These are phyloP conservation scores for Kitagawia praeruptora DNA, from an alignment of 129 eudicot genomes.

Conservation along the genomic window DNA sequence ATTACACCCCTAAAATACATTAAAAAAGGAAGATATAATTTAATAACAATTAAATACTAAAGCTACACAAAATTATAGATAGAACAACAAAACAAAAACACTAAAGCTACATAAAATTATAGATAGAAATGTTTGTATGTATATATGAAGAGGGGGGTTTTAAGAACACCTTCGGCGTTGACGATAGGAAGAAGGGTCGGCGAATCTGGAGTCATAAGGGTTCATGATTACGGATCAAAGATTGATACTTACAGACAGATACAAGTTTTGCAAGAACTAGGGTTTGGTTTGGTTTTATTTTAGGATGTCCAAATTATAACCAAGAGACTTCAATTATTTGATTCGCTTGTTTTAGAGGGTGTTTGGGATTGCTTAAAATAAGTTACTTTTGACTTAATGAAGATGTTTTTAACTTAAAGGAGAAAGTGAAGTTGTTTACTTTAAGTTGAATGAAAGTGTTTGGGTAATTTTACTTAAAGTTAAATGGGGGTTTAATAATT, in stretches of 20 bases:
- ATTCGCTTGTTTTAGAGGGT: too few relatives aligned
- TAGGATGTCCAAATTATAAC: not conserved
- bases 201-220: constrained; percentile 59
- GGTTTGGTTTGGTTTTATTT: not conserved
- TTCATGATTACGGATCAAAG: not conserved
- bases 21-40: not conserved
- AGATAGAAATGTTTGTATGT: not conserved
- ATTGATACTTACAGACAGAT: not conserved
- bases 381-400: too few relatives aligned
- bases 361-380: too few relatives aligned
- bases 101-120: not conserved
- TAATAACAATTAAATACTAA: not conserved
- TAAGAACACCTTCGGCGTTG: constrained; percentile 71
- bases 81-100: not conserved
- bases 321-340: not conserved
- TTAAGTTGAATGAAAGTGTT: too few relatives aligned
- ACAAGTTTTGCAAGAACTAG: not conserved
- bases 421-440: too few relatives aligned
- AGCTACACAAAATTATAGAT: not conserved
- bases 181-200: constrained; percentile 70
- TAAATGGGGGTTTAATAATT: too few relatives aligned
- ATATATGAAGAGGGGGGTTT: not conserved
- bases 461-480: too few relatives aligned
- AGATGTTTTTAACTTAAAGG: too few relatives aligned
- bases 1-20: not conserved